Base-by-base conservation (phyloP, 208 protist genomes). In the Leishmania guyanensis region DNA sequence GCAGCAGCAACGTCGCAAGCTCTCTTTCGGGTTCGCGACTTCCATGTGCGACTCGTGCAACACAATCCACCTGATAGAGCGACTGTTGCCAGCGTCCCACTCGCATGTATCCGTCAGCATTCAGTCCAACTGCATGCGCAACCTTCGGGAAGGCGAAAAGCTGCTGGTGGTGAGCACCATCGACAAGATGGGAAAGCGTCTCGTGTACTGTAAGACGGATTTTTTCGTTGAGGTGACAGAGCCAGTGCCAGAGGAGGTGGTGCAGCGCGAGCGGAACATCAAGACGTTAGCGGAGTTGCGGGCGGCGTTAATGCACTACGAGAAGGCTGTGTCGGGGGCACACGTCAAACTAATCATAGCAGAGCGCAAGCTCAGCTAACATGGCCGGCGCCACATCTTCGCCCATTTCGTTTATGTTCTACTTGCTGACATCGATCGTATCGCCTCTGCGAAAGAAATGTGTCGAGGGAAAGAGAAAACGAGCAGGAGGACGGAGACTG, bases 61-160 rank as follows among this genome's bases (percentile, higher is more conserved):
- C 72, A 94, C 92, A 0, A 71, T 93, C 43, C 93, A 97, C 60
- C 87, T 94, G 43, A 90, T 93, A 82, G 86, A 92, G 78, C 86
- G 89, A 0, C 83, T 97, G 6, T 43, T 94, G 36, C 90, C 93
- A 4, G 73, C 79, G 33, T 80, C 51, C 2, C 73, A 76, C 53
- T n/a, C 75, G 39, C 93, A 97, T 80, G 93, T 97, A 36, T 94
- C 90, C 33, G 90, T 95, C 68, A 89, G 80, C 78, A 83, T 97
- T 22, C 87, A 92, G 29, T 60, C 83, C 16, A 88, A 93, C 58
- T 71, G 54, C 46, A 43, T 89, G 33, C 85, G 80, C 3, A 75
- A 85, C n/a, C 80, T 95, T 46, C 62, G 39, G 12, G 85, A 84
- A 53, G 91, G 89, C 22, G 90, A 92, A 39, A 80, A 78, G 58